Evolutionary conservation across 1,139 yeast genomes (phyloP).

Genomic region (Saccharomyces hybrid): DNA sequence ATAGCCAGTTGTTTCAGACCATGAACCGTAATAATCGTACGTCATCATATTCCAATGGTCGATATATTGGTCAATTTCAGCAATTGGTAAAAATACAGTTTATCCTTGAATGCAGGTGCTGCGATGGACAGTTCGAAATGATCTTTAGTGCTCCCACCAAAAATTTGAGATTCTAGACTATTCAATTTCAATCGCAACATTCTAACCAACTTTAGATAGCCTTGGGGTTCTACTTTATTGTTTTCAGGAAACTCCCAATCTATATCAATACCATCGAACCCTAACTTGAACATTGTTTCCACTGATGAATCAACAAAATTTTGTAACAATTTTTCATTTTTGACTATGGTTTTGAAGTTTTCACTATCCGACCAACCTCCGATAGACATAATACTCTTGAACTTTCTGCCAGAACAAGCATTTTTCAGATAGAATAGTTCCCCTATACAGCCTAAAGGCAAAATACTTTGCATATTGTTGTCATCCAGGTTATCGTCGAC

Average conservation of each 20-base stretch:
- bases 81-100: conserved; percentile 40
- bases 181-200: conserved; percentile 40
- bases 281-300: conserved; percentile 43
- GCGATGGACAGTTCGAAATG: conserved; percentile 59
- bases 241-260: conserved; percentile 88
- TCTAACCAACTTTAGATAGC: conserved; percentile 41
- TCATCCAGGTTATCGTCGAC: not conserved
- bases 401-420: conserved; percentile 34
- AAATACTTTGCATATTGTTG: not conserved
- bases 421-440: conserved; percentile 48
- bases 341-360: conserved; percentile 43
- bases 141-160: conserved; percentile 18
- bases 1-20: conserved; percentile 57
- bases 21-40: conserved; percentile 75
- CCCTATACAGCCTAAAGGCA: conserved; percentile 45
- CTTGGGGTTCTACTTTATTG: conserved; percentile 37
- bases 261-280: conserved; percentile 84
- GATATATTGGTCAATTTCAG: conserved; percentile 49
- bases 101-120: conserved; percentile 57
- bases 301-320: conserved; percentile 48
- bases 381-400: conserved; percentile 62
- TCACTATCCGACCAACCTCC: conserved; percentile 81
- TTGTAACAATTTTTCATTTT: conserved; percentile 34
- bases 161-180: conserved; percentile 30
- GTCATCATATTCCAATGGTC: conserved; percentile 83